Percentiles rank a stretch among this genome's conserved stretches.
Conservation (phyloP, 163 green algal species). For the Scenedesmus sp. region DNA sequence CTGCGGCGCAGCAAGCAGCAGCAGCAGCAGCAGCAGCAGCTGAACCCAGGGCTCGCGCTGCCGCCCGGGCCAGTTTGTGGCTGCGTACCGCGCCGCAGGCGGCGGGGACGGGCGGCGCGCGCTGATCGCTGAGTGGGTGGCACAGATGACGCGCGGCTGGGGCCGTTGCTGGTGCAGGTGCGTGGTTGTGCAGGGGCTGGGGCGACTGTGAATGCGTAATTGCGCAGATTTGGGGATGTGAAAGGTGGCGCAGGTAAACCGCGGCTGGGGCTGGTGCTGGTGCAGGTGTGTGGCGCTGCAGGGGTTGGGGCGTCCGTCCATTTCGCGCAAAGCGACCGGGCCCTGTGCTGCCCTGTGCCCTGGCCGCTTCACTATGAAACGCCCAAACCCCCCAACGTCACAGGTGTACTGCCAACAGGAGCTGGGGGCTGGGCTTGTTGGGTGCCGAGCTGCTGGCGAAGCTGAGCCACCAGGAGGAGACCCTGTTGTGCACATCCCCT, state of each 20-base stretch:
- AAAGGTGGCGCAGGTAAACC: too few species aligned
- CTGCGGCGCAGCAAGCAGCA: too few species aligned
- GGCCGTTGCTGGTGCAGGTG: slow-evolving; percentile 28
- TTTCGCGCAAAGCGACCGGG: too few species aligned
- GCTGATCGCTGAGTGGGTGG: slow-evolving; percentile 10
- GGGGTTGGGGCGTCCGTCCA: too few species aligned
- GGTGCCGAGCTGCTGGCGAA: slow-evolving; percentile 3
- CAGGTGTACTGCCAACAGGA: background rate
- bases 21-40: slow-evolving; percentile 8
- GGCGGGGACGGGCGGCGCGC: background rate
- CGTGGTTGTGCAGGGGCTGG: background rate
- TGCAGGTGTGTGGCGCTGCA: too few species aligned
- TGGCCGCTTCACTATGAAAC: too few species aligned
- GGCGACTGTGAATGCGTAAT: background rate
- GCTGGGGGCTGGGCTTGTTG: background rate
- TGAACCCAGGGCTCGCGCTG: slow-evolving; percentile 32
- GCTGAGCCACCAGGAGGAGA: background rate
- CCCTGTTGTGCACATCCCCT: slow-evolving; percentile 1
- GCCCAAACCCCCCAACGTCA: too few species aligned
- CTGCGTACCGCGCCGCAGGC: background rate
- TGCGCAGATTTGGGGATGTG: too few species aligned
- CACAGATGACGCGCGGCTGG: slow-evolving; percentile 13
- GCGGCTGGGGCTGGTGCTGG: too few species aligned
- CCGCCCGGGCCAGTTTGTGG: slow-evolving; percentile 5
- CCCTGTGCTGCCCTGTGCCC: too few species aligned